A percentile compares a stretch with the other conserved stretches of the same genome.
Conservation (phyloP, 768 basidiomycete genomes). For the Boletus reticuloceps region DNA sequence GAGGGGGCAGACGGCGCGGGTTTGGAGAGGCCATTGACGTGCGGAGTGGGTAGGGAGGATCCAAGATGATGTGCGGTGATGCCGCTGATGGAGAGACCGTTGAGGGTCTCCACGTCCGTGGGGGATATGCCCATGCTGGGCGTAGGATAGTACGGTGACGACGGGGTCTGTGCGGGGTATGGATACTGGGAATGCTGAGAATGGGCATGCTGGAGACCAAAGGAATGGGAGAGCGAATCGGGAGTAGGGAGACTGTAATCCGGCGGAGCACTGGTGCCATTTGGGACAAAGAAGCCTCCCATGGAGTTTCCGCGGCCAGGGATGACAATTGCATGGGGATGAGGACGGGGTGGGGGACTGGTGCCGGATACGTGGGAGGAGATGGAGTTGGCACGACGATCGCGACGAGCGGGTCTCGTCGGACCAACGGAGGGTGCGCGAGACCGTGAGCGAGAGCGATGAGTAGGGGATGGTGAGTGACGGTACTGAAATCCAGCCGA, state of each 20-base stretch:
- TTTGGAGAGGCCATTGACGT: conserved; percentile 15
- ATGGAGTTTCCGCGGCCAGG: conserved; percentile 41
- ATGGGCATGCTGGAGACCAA: conserved; percentile 33
- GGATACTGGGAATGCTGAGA: conserved; percentile 22
- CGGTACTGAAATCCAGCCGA: conserved; percentile 23
- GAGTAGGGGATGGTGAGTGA: conserved; percentile 29
- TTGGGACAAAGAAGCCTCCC: conserved; percentile 33
- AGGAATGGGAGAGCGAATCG: conserved; percentile 33
- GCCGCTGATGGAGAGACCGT: conserved; percentile 14
- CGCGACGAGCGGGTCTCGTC: conserved; percentile 45
- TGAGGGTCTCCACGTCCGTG: conserved; percentile 25
- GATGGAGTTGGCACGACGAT: conserved; percentile 59
- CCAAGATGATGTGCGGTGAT: conserved; percentile 22
- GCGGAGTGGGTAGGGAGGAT: conserved; percentile 14
- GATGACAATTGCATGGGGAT: conserved; percentile 72
- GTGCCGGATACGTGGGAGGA: conserved; percentile 54
- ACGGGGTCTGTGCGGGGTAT: conserved; percentile 28
- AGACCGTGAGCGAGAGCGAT: conserved; percentile 47
- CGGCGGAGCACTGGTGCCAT: conserved; percentile 20
- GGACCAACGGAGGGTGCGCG: conserved; percentile 44
- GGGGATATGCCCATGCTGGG: conserved; percentile 28
- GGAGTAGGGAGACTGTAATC: conserved; percentile 48
- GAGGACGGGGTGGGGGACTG: conserved; percentile 42
- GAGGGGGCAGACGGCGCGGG: background rate
- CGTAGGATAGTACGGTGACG: conserved; percentile 28